Evolutionary conservation across 306 rosid species (phyloP), one percentile per base, ranked within the genome.

Genomic region (Casuarina cunninghamiana): DNA sequence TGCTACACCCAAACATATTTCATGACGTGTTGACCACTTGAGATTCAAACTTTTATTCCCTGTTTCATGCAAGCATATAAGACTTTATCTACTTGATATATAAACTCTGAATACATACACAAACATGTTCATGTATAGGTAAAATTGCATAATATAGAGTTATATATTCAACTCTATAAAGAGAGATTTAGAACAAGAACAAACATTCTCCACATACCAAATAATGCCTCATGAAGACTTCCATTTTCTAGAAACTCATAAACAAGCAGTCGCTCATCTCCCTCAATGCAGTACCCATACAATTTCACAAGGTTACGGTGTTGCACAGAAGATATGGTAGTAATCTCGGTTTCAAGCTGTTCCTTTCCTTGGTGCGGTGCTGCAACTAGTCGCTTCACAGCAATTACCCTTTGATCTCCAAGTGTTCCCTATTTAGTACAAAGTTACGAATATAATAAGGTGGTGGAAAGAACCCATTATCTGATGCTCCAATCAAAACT

Each of bases 271-370:
- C 88, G 78, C 69, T 88, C 86, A 49, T 73, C 78, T 58, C 93
- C 32, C 97, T 93, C 96, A 26, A 86, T 68, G 85, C 97, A 93
- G 75, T 89, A 93, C 68, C 98, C 97, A 16, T 84, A 85, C 72
- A 93, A 73, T 76, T 86, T 88, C 73, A 93, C 98, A 45, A 91
- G 86, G 84, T 93, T 93, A 42, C 90, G 93, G 69, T 93, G 98
- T 74, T 91, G 98, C 48, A 93, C 98, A 2, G 89, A 86, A 49
- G 98, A 93, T 83, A 91, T 89, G 41, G 93, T 91, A 19, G 93
- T 93, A 78, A 93, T 93, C 85, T 93, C 98, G 51, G 95, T 54
- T 63, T 89, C 84, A 77, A 93, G 91, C 72, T 93, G 98, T 62
- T 72, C 84, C 77, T 91, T 91, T 81, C 97, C 97, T 88, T 91